phyloP scores from a whole-genome alignment of 176 grass and related monocot species.

The Cenchrus purpureus region DNA sequence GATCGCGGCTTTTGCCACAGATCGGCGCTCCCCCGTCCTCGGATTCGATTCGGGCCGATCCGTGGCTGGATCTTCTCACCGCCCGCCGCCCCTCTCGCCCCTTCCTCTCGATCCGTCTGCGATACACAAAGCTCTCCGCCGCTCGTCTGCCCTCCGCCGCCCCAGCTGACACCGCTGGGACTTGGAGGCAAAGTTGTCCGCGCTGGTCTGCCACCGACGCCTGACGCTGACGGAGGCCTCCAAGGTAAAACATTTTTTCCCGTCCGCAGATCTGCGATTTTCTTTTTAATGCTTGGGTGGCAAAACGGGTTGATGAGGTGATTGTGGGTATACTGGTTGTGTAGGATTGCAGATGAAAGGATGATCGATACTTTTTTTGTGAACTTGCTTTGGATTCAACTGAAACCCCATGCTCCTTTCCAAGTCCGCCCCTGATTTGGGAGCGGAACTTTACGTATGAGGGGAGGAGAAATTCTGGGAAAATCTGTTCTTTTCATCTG shows the following conservation, averaged over 20 bases:
- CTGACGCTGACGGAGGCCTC: not conserved
- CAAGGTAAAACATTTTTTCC: not conserved
- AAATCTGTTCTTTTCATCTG: constrained; percentile 41
- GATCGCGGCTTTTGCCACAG: constrained; percentile 31
- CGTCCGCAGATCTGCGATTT: not conserved
- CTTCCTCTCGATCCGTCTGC: not conserved
- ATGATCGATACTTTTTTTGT: not conserved
- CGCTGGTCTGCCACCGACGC: not conserved
- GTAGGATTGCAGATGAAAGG: constrained; percentile 14
- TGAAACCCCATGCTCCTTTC: not conserved
- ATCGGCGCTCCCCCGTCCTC: not conserved
- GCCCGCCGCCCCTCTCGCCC: not conserved
- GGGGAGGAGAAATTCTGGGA: constrained; percentile 58
- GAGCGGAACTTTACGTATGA: constrained; percentile 57
- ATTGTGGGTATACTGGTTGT: not conserved
- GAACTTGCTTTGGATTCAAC: not conserved
- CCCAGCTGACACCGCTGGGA: not conserved
- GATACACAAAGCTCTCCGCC: not conserved
- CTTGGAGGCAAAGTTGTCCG: not conserved
- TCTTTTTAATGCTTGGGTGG: not conserved
- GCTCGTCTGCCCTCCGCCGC: not conserved
- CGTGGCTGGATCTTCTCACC: constrained; percentile 30
- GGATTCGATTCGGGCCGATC: constrained; percentile 41
- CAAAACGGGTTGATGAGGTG: not conserved
- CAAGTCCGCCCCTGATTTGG: constrained; percentile 45